A percentile compares a stretch with the other conserved stretches of the same genome.
Evolutionary conservation across 257 asterid genomes (phyloP).

Genomic region (Knoxia roxburghii): DNA sequence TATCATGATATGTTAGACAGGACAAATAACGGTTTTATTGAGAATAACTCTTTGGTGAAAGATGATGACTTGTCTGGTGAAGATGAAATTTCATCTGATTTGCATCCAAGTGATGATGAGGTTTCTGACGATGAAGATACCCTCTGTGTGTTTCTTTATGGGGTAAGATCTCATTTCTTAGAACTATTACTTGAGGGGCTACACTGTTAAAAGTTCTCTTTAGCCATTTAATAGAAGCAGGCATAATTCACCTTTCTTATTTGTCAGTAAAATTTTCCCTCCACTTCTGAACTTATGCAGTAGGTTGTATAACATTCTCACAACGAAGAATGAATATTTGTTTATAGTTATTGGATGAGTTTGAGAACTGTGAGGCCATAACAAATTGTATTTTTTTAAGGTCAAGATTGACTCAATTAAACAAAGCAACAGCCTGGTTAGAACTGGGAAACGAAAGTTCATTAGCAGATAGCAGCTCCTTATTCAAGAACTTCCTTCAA

Average conservation of each 20-base stretch:
- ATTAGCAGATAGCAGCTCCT: neutral
- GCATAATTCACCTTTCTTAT: neutral
- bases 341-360: neutral
- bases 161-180: conserved; percentile 51
- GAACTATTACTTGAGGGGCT: neutral
- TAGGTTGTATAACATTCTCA: too few relatives aligned
- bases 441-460: neutral
- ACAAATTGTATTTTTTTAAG: neutral
- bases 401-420: neutral
- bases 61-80: conserved; percentile 17
- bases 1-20: conserved; percentile 31
- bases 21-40: conserved; percentile 27
- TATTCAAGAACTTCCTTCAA: neutral
- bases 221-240: neutral
- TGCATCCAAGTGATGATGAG: conserved; percentile 20
- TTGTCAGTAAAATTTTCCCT: neutral
- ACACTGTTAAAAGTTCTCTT: neutral
- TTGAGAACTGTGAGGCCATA: neutral
- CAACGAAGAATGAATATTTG: too few relatives aligned
- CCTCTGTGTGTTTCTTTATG: conserved; percentile 72
- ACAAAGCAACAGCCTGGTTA: neutral
- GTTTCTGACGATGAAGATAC: conserved; percentile 37
- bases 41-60: conserved; percentile 21
- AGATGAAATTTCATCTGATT: conserved; percentile 19
- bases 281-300: neutral